Conservation (phyloP, 768 basidiomycete species). For the Podaxis sp. region DNA sequence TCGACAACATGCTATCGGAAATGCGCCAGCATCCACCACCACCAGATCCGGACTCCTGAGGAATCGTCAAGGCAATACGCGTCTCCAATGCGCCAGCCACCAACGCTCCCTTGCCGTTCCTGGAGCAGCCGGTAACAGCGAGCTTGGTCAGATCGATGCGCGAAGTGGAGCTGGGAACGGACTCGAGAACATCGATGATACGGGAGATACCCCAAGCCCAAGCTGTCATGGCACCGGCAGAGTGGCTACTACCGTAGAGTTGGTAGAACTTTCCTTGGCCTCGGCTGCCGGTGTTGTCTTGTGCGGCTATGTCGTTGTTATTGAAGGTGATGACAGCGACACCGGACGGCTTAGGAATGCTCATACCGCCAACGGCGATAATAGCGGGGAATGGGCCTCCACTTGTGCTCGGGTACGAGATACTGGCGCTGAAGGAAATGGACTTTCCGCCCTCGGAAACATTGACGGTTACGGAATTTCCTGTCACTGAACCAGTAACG, state of each 20-base stretch:
- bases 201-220: slow-evolving; percentile 64
- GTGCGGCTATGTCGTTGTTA: slow-evolving; percentile 54
- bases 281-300: slow-evolving; percentile 41
- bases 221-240: slow-evolving; percentile 54
- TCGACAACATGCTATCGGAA: slow-evolving; percentile 43
- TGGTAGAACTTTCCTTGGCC: slow-evolving; percentile 58
- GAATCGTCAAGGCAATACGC: slow-evolving; percentile 58
- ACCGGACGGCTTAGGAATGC: slow-evolving; percentile 34
- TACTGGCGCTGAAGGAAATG: slow-evolving; percentile 47
- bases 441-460: slow-evolving; percentile 43
- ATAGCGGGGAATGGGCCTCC: slow-evolving; percentile 50
- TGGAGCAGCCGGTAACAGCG: slow-evolving; percentile 58
- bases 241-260: slow-evolving; percentile 45
- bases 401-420: slow-evolving; percentile 42
- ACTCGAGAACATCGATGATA: slow-evolving; percentile 59
- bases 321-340: slow-evolving; percentile 49
- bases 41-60: slow-evolving; percentile 63
- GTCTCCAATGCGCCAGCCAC: slow-evolving; percentile 58
- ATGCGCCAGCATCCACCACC: slow-evolving; percentile 62
- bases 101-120: slow-evolving; percentile 60
- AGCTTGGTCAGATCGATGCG: slow-evolving; percentile 48
- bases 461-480: slow-evolving; percentile 46
- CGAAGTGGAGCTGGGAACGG: slow-evolving; percentile 32
- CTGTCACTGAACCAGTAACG: slow-evolving; percentile 42
- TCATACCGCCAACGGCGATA: slow-evolving; percentile 48